Evolutionary conservation across 2,329 filamentous ascomycete species (phyloP), one percentile per base, ranked within the genome.

Genomic region (Apiospora sp.): DNA sequence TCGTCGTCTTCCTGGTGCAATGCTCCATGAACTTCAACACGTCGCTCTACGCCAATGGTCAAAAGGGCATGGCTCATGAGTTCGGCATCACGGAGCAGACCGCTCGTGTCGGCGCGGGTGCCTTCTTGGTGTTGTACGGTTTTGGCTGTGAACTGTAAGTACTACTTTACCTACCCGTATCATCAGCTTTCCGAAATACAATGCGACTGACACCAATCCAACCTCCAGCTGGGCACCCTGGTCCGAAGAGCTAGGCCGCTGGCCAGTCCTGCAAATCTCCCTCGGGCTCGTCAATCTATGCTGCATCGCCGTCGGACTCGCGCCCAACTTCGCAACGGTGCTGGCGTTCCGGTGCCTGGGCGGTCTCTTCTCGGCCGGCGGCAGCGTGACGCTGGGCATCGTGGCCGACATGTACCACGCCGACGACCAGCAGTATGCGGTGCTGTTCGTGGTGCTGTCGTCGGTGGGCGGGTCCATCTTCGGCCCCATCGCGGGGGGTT

Each of bases 311-410:
- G 82, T 82, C 13, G 86, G 82, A 0, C 74, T 87, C 13, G 82
- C 85, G 0, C 80, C 77, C 71, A 84, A 81, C 75, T 85, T 80
- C 75, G 83, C 78, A 3, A 82, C 81, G 0, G 81, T 87, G 27
- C 74, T 88, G 2, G 78, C 84, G 7, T 83, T 81, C 71, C 82
- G 87, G 74, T 82, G 82, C 0, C 75, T 81, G 27, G 79, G 89
- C 61, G 90, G 90, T 72, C 81, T 92, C 2, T 91, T 88, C 6
- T 90, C 89, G 2, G 90, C 90, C 6, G 91, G 91, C 71, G 90
- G 90, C 5, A 90, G 89, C 6, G 90, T 92, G 41, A 92, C 90
- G 0, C 81, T 92, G 2, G 90, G 90, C 10, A 89, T 92, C 82
- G 86, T 92, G 2, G 90, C 90, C 2, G 90, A 92, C 74, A 87